These are phyloP conservation scores for Penicillium crystallinum DNA, from an alignment of 495 filamentous ascomycete species.

Conservation along the genomic window DNA sequence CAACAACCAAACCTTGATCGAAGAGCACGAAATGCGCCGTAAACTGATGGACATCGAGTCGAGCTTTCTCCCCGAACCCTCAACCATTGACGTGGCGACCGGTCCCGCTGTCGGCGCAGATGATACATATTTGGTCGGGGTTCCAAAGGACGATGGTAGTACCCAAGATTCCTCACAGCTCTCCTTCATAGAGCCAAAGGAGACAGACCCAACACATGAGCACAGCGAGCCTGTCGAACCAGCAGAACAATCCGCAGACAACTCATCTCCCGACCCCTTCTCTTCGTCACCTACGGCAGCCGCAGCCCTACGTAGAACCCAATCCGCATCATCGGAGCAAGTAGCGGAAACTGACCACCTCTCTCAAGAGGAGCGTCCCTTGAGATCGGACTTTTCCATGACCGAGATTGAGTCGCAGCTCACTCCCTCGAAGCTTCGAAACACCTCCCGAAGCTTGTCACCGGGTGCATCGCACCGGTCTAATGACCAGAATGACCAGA, in stretches of 20 bases:
- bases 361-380: slow-evolving; percentile 26
- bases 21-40: slow-evolving; percentile 62
- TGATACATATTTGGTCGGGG: slow-evolving; percentile 41
- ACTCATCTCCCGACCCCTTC: slow-evolving; percentile 55
- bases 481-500: slow-evolving; percentile 28
- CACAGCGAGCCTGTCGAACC: not conserved
- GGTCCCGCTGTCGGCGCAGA: slow-evolving; percentile 28
- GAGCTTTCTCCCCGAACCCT: slow-evolving; percentile 62
- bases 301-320: slow-evolving; percentile 48
- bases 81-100: slow-evolving; percentile 37
- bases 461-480: slow-evolving; percentile 34
- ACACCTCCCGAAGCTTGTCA: slow-evolving; percentile 27
- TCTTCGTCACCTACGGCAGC: slow-evolving; percentile 64
- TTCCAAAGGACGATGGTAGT: slow-evolving; percentile 21
- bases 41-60: slow-evolving; percentile 85
- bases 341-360: slow-evolving; percentile 15
- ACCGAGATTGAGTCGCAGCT: slow-evolving; percentile 28
- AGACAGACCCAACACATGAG: slow-evolving; percentile 11
- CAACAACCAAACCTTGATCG: slow-evolving; percentile 48
- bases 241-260: slow-evolving; percentile 21
- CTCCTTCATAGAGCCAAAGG: slow-evolving; percentile 27
- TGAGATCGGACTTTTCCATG: slow-evolving; percentile 17
- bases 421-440: slow-evolving; percentile 27
- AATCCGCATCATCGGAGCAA: slow-evolving; percentile 17
- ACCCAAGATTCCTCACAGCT: slow-evolving; percentile 20